Base-by-base conservation (phyloP, 164 flowering plant genomes). In the Stephania cephalantha region DNA sequence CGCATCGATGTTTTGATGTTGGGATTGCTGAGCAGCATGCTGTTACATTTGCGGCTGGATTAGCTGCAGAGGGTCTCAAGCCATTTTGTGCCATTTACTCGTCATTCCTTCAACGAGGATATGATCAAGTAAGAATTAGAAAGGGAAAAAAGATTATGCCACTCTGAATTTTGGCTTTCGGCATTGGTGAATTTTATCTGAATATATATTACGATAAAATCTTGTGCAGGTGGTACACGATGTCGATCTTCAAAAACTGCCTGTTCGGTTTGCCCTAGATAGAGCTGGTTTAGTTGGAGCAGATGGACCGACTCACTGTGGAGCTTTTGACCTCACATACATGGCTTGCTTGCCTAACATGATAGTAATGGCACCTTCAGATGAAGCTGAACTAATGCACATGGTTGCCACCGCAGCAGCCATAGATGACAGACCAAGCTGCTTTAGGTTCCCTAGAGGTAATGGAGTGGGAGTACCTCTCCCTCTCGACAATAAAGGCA, bases 1-100 rank as follows among this genome's bases (percentile, higher is more conserved):
- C 99, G 0, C 88, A 88, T 4, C 92, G 97, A 4, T 91, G 97
- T 82, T 93, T 95, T 58, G 97, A 95, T 71, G 99, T 91, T 25
- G 99, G 97, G 53, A 93, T 95, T 50, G 99, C 99, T 7, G 99
- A 95, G 85, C 99, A 95, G 77, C 99, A 95, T 78, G 99, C 97
- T 1, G 93, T 93, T 12, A 95, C 99, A 30, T 95, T 95, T 78
- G 97, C 99, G 7, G 99, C 99, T 25, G 99, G 97, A 69, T 82
- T 95, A 74, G 99, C 99, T 18, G 71, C 90, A 1, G 97, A 95
- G 74, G 99, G 99, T 48, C 86, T 95, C 79, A 95, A 95, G 84
- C 99, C 99, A 65, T 95, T 95, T 71, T 95, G 97, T 80, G 93
- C 97, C 9, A 95, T 95, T 73, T 95, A 95, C 81, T 95, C 99